Conservation (phyloP, 441 rosid genomes). For the Eutrema salsugineum region DNA sequence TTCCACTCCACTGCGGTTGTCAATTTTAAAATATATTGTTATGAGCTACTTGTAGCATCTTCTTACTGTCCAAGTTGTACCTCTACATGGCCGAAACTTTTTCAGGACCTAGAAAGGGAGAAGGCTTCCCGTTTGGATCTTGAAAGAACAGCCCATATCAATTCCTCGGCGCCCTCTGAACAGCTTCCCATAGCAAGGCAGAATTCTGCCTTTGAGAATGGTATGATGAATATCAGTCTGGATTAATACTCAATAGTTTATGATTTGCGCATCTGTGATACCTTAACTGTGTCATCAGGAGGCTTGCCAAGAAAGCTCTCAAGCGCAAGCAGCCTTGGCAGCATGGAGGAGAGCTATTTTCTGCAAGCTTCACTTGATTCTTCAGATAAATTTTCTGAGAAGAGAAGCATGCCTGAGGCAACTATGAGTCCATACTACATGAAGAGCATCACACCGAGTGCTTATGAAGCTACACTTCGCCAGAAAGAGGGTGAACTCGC, state of each 20-base stretch:
- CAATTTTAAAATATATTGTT: neutral
- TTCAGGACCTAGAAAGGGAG: conserved; percentile 88
- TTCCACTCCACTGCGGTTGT: neutral
- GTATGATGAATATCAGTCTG: conserved; percentile 36
- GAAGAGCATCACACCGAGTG: conserved; percentile 91
- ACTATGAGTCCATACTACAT: conserved; percentile 72
- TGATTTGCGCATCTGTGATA: conserved; percentile 16
- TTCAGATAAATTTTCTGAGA: conserved; percentile 69
- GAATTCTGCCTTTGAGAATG: conserved; percentile 66
- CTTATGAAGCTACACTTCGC: conserved; percentile 90
- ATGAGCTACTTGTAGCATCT: neutral
- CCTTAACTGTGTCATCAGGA: conserved; percentile 46
- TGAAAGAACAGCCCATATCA: conserved; percentile 59
- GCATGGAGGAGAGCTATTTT: conserved; percentile 96
- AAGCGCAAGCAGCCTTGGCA: conserved; percentile 81
- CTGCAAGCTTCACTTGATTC: conserved; percentile 93
- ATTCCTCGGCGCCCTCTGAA: conserved; percentile 54
- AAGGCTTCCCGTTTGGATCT: conserved; percentile 78
- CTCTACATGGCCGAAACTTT: conserved; percentile 7
- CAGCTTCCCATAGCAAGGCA: conserved; percentile 55
- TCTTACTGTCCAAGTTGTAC: neutral
- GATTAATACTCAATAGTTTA: neutral
- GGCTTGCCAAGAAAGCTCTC: conserved; percentile 69
- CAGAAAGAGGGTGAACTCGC: conserved; percentile 99
- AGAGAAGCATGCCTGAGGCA: conserved; percentile 65